Conservation (phyloP, 345 rosid species). For the Gossypium turneri region DNA sequence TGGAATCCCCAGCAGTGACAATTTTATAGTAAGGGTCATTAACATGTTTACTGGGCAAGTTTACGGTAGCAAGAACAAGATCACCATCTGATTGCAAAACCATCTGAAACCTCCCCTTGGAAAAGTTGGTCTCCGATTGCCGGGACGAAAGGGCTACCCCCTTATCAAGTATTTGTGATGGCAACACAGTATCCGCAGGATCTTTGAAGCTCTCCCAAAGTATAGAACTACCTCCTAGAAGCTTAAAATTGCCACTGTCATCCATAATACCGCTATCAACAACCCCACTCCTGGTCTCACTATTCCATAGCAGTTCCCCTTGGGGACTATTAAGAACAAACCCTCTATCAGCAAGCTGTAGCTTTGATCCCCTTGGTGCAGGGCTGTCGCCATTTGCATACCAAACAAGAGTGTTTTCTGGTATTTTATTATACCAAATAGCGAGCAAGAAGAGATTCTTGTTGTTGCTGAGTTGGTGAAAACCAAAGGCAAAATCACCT, state of each 20-base stretch:
- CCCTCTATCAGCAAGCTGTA: conserved; percentile 22
- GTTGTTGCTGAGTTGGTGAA: conserved; percentile 12
- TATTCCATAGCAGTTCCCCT: conserved; percentile 22
- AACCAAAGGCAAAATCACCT: conserved; percentile 44
- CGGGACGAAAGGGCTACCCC: background rate
- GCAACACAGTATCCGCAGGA: conserved; percentile 33
- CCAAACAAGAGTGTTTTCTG: conserved; percentile 34
- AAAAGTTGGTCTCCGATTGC: conserved; percentile 5
- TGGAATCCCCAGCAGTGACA: background rate
- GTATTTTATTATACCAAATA: conserved; percentile 40
- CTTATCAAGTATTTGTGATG: conserved; percentile 13
- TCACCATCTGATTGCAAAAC: conserved; percentile 10
- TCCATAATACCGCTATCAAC: conserved; percentile 22
- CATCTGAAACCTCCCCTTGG: conserved; percentile 25
- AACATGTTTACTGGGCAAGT: conserved; percentile 1
- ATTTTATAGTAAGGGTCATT: background rate
- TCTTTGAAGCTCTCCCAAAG: conserved; percentile 26
- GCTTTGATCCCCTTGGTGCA: conserved; percentile 26
- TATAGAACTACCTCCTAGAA: background rate
- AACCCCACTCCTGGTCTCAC: background rate
- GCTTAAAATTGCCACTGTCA: conserved; percentile 32
- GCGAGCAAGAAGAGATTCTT: conserved; percentile 23
- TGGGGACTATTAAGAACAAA: conserved; percentile 17
- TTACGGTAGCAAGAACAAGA: conserved; percentile 15
- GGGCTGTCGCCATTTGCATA: conserved; percentile 32